Evolutionary conservation across 176 grass and related monocot species (phyloP).

Genomic region (Triticum aestivum): DNA sequence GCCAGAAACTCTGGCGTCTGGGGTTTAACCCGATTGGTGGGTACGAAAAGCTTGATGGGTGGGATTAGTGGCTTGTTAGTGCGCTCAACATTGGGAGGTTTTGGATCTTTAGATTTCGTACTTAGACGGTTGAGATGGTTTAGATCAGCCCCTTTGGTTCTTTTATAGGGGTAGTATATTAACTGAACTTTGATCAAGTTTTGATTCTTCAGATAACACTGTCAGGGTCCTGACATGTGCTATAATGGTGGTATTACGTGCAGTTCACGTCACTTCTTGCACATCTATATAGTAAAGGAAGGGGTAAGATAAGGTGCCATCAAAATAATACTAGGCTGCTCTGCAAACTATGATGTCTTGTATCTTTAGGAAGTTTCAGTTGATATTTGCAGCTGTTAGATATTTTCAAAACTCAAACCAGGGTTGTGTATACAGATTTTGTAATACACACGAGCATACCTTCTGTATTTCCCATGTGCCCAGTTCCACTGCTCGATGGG

Average conservation of each 20-base stretch:
- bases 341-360: not conserved
- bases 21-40: no score
- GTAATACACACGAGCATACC: not conserved
- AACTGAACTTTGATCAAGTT: no score
- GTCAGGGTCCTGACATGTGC: not conserved
- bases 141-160: no score
- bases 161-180: no score
- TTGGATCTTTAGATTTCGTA: no score
- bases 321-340: constrained; percentile 18
- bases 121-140: no score
- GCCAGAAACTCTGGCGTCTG: no score
- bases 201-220: no score
- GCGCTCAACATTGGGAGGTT: no score
- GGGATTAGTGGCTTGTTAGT: no score
- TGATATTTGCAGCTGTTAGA: not conserved
- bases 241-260: not conserved
- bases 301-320: not conserved
- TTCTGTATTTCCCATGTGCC: not conserved
- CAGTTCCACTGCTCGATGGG: not conserved
- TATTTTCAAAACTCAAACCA: not conserved
- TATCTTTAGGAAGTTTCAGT: constrained; percentile 3
- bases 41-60: no score
- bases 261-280: not conserved
- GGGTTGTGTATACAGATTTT: not conserved
- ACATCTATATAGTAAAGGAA: not conserved